Conservation (phyloP, 345 rosid species). For the Excoecaria agallocha region DNA sequence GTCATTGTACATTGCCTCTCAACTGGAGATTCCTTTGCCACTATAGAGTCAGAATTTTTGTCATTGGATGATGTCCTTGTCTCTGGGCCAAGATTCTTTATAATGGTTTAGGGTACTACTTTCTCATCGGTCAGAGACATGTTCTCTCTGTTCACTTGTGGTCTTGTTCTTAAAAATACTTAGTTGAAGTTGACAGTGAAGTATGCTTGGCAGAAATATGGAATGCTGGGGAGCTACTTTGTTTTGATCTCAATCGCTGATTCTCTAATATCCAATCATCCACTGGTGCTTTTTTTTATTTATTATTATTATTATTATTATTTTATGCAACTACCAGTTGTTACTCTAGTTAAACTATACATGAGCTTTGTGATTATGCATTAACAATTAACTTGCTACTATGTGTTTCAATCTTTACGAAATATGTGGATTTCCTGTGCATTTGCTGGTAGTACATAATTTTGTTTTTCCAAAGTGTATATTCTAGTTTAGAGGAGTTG, state of each 20-base stretch:
- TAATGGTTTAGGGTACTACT: not conserved
- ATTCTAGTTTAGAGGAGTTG: too few species aligned
- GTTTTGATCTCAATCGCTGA: not conserved
- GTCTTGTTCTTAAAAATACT: not conserved
- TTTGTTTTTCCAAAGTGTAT: too few species aligned
- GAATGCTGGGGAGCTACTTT: not conserved
- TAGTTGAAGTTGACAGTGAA: not conserved
- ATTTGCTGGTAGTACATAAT: too few species aligned
- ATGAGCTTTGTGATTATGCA: too few species aligned
- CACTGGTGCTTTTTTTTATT: not conserved
- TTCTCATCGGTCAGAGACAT: not conserved
- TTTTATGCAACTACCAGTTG: too few species aligned
- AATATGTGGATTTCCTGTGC: too few species aligned
- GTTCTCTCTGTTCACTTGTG: not conserved
- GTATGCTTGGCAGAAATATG: not conserved
- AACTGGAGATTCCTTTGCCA: not conserved
- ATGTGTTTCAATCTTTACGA: too few species aligned
- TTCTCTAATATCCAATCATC: not conserved
- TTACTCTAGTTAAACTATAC: too few species aligned
- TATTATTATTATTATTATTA: too few species aligned
- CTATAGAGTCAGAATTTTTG: not conserved
- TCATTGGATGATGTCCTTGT: not conserved
- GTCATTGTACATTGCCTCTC: slow-evolving; percentile 1
- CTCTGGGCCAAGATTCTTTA: not conserved
- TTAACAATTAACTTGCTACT: too few species aligned